Conservation (phyloP, 2,329 filamentous ascomycete species). For the Colletotrichum godetiae region DNA sequence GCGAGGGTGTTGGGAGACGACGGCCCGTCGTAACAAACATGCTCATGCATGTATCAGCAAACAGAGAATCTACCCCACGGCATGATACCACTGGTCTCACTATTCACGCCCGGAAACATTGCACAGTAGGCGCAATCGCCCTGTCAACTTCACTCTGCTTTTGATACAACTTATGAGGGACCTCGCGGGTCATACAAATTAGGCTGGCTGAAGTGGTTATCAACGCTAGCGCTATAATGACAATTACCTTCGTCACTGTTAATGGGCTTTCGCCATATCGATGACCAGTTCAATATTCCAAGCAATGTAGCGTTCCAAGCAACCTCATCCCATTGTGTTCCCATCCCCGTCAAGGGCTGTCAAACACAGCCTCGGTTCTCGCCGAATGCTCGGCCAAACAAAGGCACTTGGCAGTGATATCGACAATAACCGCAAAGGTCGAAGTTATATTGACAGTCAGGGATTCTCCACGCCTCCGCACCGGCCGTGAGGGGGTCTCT, state of each 20-base stretch:
- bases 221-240: background rate
- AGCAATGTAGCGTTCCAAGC: background rate
- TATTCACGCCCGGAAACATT: background rate
- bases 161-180: background rate
- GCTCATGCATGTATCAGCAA: background rate
- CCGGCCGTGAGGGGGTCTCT: constrained; percentile 17
- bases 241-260: background rate
- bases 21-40: background rate
- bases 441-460: background rate
- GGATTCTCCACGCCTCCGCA: constrained; percentile 31
- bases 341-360: background rate
- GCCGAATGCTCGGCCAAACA: background rate
- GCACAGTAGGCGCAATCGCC: background rate
- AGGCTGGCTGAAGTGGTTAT: background rate
- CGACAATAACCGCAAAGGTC: background rate
- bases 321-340: background rate
- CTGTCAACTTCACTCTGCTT: background rate
- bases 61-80: background rate
- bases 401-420: background rate
- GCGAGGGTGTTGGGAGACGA: background rate
- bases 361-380: background rate
- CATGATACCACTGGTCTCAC: background rate
- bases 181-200: background rate
- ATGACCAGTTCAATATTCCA: background rate
- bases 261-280: background rate